Evolutionary conservation across 75 land plant species (phyloP).

Genomic region (Pinus albicaulis): DNA sequence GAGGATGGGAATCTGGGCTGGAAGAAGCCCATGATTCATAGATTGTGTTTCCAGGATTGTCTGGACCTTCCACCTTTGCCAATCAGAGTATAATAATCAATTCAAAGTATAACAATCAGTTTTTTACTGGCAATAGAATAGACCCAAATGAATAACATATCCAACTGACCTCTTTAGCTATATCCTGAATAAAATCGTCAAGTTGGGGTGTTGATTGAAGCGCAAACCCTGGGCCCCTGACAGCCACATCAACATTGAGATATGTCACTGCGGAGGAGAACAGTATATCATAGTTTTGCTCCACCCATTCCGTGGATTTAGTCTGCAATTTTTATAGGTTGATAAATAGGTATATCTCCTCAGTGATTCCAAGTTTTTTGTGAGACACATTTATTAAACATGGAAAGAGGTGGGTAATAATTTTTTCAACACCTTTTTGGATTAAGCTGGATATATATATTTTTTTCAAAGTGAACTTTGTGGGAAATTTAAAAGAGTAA

Average conservation of each 20-base stretch:
- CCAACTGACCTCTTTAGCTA: constrained; percentile 49
- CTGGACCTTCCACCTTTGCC: constrained; percentile 58
- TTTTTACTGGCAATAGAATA: too few species aligned
- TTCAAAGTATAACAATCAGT: too few species aligned
- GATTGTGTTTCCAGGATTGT: constrained; percentile 46
- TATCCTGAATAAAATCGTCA: constrained; percentile 60
- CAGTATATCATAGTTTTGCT: constrained; percentile 46
- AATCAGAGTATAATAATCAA: not conserved
- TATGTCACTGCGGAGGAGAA: constrained; percentile 48
- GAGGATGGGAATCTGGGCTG: constrained; percentile 14
- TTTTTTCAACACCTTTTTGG: too few species aligned
- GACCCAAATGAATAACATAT: not conserved
- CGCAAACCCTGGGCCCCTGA: constrained; percentile 62
- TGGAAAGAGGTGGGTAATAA: too few species aligned
- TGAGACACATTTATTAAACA: too few species aligned
- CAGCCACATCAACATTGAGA: constrained; percentile 77
- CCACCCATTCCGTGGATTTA: constrained; percentile 71
- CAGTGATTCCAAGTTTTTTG: not conserved
- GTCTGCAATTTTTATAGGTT: constrained; percentile 20
- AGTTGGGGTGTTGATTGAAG: constrained; percentile 83
- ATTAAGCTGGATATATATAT: too few species aligned
- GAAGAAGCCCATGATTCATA: constrained; percentile 69
- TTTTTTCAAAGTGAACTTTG: too few species aligned
- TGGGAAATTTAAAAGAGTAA: too few species aligned
- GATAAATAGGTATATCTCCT: not conserved